These are phyloP conservation scores for Closterium sp. DNA, from an alignment of 139 green algal species.

Conservation along the genomic window DNA sequence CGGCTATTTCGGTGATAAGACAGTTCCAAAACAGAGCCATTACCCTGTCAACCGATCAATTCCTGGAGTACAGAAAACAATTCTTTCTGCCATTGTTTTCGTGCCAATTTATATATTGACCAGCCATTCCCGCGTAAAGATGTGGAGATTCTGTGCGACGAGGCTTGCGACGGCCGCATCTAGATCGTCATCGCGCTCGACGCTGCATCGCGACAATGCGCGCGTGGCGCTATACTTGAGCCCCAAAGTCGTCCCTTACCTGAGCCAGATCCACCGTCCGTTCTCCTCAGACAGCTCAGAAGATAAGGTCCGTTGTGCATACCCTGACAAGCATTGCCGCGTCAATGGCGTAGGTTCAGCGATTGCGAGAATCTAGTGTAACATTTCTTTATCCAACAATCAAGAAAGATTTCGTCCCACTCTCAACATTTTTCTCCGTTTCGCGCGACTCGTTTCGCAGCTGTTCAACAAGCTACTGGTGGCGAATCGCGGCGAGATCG, in stretches of 20 bases:
- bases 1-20: neutral
- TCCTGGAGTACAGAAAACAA: neutral
- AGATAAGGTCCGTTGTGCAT: neutral
- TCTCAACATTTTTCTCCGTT: neutral
- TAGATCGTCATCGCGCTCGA: neutral
- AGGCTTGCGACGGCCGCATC: neutral
- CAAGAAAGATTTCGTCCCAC: neutral
- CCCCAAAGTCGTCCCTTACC: neutral
- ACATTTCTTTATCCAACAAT: too few species aligned
- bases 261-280: neutral
- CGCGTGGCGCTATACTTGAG: neutral
- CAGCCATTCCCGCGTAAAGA: neutral
- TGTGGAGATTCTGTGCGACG: neutral
- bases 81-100: neutral
- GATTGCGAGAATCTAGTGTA: too few species aligned
- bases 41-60: neutral
- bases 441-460: neutral
- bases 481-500: conserved; percentile 90
- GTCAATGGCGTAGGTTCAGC: neutral
- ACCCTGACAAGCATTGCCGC: neutral
- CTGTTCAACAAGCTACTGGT: conserved; percentile 65
- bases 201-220: neutral
- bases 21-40: neutral
- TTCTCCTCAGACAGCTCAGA: neutral
- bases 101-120: neutral